Evolutionary conservation across 2,329 filamentous ascomycete species (phyloP), one percentile per base, ranked within the genome.

Genomic region (Claviceps purpurea): DNA sequence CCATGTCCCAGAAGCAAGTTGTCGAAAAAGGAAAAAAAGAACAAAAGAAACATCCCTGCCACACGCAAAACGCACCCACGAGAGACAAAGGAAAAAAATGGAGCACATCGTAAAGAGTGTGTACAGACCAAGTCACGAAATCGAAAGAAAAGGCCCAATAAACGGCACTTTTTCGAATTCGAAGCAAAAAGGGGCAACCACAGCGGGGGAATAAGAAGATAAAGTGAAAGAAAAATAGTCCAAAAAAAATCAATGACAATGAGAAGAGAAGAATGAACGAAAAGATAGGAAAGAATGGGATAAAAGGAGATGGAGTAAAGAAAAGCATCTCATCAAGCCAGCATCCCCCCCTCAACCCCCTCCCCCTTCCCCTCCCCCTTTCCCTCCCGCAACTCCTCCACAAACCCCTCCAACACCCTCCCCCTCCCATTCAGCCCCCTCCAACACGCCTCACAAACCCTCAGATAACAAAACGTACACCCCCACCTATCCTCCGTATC

Each of bases 391-490:
- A 61, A 43, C 8, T 65, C 60, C n/a, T 64, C 62, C 53, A 77
- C 57, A 8, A 77, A 61, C 40, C 57, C 61, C n/a, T 58, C 56
- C 34, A 81, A 62, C 54, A 78, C 70, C 24, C 70, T 66, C 41
- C 68, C 65, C 47, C 70, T 66, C 24, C 59, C 60, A 26, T 68
- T 65, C 51, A 81, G 61, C 22, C 65, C 60, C 13, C 66, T 69
- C 41, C 67, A 61, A 57, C 78, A 81, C 2, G 64, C 56, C 37
- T 68, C 66, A 62, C 78, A 81, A 53, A 80, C 70, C 50, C 76
- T 71, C 47, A 79, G 58, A 54, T 70, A 67, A 62, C 76, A 79
- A 61, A 73, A 76, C 14, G 64, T 63, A 60, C 76, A 79, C 20
- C 66, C 67, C 63, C 66, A 73, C 39, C 76, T 71, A 55, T 70